Evolutionary conservation across 202 grass and related monocot species (phyloP).

Genomic region (Brachypodium distachyon): DNA sequence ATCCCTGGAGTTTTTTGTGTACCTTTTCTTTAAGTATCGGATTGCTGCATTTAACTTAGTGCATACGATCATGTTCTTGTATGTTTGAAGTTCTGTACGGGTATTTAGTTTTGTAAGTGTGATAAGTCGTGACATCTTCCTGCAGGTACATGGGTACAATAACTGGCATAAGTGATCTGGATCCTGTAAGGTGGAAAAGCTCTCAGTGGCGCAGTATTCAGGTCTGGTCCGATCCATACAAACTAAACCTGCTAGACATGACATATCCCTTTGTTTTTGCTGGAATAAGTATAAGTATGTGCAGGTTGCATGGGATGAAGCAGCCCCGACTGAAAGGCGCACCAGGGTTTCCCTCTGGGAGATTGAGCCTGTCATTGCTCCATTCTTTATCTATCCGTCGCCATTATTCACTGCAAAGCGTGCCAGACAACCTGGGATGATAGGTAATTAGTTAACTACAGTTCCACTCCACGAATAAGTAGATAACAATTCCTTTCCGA

Average conservation of each 20-base stretch:
- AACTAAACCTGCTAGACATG: constrained; percentile 2
- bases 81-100: constrained; percentile 13
- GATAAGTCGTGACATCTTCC: neutral
- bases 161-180: constrained; percentile 67
- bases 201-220: constrained; percentile 74
- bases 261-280: constrained; percentile 8
- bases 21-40: neutral
- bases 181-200: constrained; percentile 68
- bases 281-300: constrained; percentile 19
- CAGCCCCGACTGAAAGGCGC: constrained; percentile 58
- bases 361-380: constrained; percentile 68
- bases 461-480: neutral
- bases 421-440: constrained; percentile 53
- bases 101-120: neutral
- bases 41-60: constrained; percentile 2
- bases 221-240: constrained; percentile 37
- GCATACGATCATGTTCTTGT: neutral
- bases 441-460: constrained; percentile 33
- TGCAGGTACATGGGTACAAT: constrained; percentile 87
- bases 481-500: neutral
- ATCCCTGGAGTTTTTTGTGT: constrained; percentile 1
- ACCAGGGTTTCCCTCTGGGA: constrained; percentile 85
- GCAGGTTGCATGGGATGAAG: constrained; percentile 92
- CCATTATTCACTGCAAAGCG: constrained; percentile 75
- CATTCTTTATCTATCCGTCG: constrained; percentile 84